Evolutionary conservation across 441 rosid species (phyloP).

Genomic region (Erysimum pusillum): DNA sequence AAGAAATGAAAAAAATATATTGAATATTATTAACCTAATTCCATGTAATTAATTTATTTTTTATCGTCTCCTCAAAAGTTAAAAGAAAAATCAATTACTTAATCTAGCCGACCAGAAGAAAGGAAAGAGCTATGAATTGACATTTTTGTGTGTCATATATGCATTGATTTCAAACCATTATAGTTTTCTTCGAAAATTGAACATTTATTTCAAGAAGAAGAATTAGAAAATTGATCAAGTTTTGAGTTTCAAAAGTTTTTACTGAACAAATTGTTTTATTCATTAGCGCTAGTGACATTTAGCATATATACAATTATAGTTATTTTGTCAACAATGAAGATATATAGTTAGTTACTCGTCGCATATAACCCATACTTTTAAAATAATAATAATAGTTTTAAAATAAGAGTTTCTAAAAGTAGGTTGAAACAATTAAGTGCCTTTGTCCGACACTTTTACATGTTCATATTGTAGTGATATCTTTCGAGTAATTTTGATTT

Average conservation of each 20-base stretch:
- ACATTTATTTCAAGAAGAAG: background rate
- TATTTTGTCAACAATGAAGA: conserved; percentile 10
- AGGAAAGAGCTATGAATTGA: conserved; percentile 7
- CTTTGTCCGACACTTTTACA: conserved; percentile 20
- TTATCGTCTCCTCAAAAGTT: conserved; percentile 22
- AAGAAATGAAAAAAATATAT: background rate
- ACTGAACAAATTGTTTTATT: background rate
- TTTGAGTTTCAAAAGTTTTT: background rate
- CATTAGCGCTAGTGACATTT: conserved; percentile 2
- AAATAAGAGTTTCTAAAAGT: conserved; percentile 5
- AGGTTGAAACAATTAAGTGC: conserved; percentile 8
- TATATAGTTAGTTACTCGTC: background rate
- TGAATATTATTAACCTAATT: no score
- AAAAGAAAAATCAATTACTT: conserved; percentile 17
- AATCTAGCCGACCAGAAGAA: conserved; percentile 31
- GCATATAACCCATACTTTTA: conserved; percentile 14
- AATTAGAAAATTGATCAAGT: background rate
- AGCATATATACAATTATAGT: conserved; percentile 14
- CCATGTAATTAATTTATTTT: background rate
- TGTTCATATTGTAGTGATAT: conserved; percentile 29
- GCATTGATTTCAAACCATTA: background rate
- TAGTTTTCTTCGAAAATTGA: background rate
- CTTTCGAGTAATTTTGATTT: background rate
- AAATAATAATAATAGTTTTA: background rate
- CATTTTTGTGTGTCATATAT: background rate